Evolutionary conservation across 1,284 basidiomycete species (phyloP).

Genomic region (Naganishia liquefaciens): DNA sequence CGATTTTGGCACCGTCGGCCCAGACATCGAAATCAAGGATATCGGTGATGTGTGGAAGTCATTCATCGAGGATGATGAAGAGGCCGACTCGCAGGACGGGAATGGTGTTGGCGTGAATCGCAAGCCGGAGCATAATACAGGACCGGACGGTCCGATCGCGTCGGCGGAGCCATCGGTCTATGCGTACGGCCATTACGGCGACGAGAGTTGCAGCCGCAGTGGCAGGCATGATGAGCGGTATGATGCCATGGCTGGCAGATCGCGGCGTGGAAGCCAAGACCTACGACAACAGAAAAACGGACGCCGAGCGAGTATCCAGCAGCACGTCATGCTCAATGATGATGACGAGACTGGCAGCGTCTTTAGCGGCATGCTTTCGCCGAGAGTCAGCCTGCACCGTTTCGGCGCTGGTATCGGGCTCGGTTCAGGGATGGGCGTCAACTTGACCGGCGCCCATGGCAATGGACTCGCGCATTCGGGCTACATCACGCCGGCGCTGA

Average conservation of each 20-base stretch:
- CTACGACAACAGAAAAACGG: constrained; percentile 6
- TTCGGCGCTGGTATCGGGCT: constrained; percentile 34
- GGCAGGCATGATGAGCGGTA: constrained; percentile 34
- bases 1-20: constrained; percentile 79
- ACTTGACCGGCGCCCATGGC: constrained; percentile 24
- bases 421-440: constrained; percentile 34
- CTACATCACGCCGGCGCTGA: constrained; percentile 20
- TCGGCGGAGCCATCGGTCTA: constrained; percentile 12
- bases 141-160: constrained; percentile 31
- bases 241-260: constrained; percentile 30
- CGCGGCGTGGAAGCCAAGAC: constrained; percentile 17
- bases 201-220: constrained; percentile 31
- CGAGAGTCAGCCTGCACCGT: constrained; percentile 26
- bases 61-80: constrained; percentile 77
- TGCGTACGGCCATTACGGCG: constrained; percentile 18
- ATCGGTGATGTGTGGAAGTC: constrained; percentile 91
- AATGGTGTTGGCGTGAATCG: constrained; percentile 57
- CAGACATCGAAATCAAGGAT: constrained; percentile 87
- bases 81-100: constrained; percentile 55
- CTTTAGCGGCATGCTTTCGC: constrained; percentile 34
- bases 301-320: constrained; percentile 9
- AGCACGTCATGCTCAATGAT: constrained; percentile 7
- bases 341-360: constrained; percentile 33
- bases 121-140: constrained; percentile 32
- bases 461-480: constrained; percentile 17